Percentiles rank a stretch among this genome's conserved stretches.
Conservation (phyloP, 345 rosid species). For the Mangifera indica region DNA sequence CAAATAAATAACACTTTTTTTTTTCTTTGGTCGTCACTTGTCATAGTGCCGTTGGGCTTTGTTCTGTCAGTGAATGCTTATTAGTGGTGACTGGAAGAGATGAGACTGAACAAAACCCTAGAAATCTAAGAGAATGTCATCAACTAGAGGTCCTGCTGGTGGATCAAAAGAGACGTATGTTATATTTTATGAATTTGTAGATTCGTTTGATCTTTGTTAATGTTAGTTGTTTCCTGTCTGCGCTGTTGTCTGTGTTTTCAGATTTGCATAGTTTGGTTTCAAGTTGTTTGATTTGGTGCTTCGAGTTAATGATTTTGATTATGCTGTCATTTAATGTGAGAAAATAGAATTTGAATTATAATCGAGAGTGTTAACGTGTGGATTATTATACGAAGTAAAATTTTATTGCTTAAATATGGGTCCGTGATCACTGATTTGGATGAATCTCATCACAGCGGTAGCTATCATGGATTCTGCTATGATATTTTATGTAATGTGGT, state of each 20-base stretch:
- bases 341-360: no score
- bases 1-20: no score
- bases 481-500: background rate
- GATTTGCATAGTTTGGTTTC: background rate
- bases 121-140: slow-evolving; percentile 15
- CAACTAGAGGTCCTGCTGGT: background rate
- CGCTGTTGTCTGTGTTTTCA: background rate
- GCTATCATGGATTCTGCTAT: background rate
- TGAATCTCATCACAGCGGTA: background rate
- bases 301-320: background rate
- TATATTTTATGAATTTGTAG: background rate
- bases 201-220: background rate
- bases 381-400: no score
- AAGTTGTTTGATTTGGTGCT: background rate
- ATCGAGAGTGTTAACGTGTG: no score
- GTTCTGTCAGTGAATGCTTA: slow-evolving; percentile 9
- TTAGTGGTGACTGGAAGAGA: no score
- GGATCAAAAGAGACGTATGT: background rate
- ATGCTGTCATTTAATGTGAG: background rate
- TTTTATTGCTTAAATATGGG: no score
- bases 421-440: background rate
- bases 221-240: background rate
- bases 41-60: no score
- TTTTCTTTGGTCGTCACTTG: no score
- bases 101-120: slow-evolving; percentile 6